Evolutionary conservation across 2,329 filamentous ascomycete genomes (phyloP).

Genomic region (Fusarium pseudonygamai): DNA sequence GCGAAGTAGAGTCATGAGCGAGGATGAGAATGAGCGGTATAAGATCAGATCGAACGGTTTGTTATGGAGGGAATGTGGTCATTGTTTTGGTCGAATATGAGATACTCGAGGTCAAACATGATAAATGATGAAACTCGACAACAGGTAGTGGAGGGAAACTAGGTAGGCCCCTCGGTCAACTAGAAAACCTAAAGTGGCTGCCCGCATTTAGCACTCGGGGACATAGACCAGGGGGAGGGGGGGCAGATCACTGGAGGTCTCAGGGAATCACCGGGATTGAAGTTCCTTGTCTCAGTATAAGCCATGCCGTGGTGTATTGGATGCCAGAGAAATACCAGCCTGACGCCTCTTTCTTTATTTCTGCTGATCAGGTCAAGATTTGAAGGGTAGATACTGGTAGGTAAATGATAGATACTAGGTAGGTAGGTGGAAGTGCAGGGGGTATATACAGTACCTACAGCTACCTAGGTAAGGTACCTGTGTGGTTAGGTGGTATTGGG

Average conservation of each 20-base stretch:
- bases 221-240: not conserved
- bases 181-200: slow-evolving; percentile 19
- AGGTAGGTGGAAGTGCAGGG: not conserved
- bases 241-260: not conserved
- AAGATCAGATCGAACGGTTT: slow-evolving; percentile 6
- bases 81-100: slow-evolving; percentile 14
- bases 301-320: not conserved
- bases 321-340: not conserved
- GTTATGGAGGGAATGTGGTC: not conserved
- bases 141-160: not conserved
- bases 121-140: slow-evolving; percentile 30
- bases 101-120: slow-evolving; percentile 19
- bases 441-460: not conserved
- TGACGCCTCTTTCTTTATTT: not conserved
- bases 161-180: not conserved
- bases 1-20: slow-evolving; percentile 13
- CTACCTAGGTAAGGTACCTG: not conserved
- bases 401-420: not conserved
- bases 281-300: slow-evolving; percentile 16
- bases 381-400: not conserved
- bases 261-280: slow-evolving; percentile 15
- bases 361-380: not conserved
- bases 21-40: not conserved
- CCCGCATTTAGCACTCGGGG: slow-evolving; percentile 15
- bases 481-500: not conserved